Base-by-base conservation (phyloP, 1,139 yeast species). In the Debaryomyces subglobosus region DNA sequence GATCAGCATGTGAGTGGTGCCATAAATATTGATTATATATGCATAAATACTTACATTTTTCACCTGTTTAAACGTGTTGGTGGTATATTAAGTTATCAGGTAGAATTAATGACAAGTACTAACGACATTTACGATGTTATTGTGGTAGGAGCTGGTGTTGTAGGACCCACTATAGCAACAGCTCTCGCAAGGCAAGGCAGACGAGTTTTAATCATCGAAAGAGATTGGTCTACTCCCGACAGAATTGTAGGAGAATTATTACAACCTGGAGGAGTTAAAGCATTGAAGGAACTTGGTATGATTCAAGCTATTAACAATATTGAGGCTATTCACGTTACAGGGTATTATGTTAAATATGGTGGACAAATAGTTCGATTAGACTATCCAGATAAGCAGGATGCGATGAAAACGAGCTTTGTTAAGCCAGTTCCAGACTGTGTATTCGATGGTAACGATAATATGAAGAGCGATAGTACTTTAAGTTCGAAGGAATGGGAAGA, bases 221-320 rank as follows among this genome's bases (percentile, higher is more conserved):
- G 98, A 55, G 97, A 90, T 64, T 87, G 97, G 88, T 68, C 82
- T 23, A 88, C 84, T 65, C 99, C 99, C 1, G 97, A 94, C 67
- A 80, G 99, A 58, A 94, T 94, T 50, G 99, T 94, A 35, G 99
- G 99, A 38, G 99, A 94, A 67, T 78, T 94, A 60, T 78, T 94
- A 78, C 99, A 94, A 67, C 99, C 99, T 4, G 94, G 91, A 24
- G 99, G 99, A 12, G 73, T 92, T 33, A 82, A 86, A 62, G 95
- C 97, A 0, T 74, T 94, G 51, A 75, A 79, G 55, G 85, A 88
- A 56, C 73, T 94, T 30, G 98, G 97, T 4, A 83, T 94, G 88
- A 79, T 80, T 24, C 81, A 83, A 54, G 85, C 96, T 2, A 71
- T 94, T 39, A 89, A 90, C 59, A 82, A 82, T 51, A 94, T 94